A percentile compares a stretch with the other conserved stretches of the same genome.
Conservation (phyloP, 2,329 filamentous ascomycete genomes). For the Phialemoniopsis sp. region DNA sequence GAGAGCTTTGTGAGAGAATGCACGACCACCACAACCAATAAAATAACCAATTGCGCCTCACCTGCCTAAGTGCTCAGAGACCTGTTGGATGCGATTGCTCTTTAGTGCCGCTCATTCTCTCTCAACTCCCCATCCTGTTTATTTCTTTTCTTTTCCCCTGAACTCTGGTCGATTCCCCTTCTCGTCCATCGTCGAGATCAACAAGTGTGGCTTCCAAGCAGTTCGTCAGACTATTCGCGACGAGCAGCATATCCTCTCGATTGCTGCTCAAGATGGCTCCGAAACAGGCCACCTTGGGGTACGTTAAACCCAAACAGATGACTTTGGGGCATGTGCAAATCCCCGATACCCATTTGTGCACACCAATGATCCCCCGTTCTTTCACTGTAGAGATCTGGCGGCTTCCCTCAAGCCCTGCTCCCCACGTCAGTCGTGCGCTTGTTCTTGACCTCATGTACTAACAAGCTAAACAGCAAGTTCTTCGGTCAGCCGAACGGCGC, state of each 20-base stretch:
- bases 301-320: constrained; percentile 71
- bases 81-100: no score
- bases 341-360: constrained; percentile 3
- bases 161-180: no score
- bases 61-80: no score
- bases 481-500: constrained; percentile 65
- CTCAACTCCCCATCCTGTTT: no score
- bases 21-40: no score
- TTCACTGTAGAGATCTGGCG: constrained; percentile 1
- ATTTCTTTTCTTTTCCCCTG: no score
- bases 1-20: no score
- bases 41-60: no score
- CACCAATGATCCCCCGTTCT: background rate
- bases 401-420: no score
- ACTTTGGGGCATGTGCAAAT: constrained; percentile 61
- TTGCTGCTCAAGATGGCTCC: constrained; percentile 26
- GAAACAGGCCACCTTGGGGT: constrained; percentile 85
- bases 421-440: constrained; percentile 3
- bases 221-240: constrained; percentile 13
- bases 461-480: constrained; percentile 64
- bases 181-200: background rate
- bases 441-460: background rate
- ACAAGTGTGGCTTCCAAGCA: constrained; percentile 10
- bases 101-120: no score
- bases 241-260: constrained; percentile 9